Percentiles rank a stretch among this genome's conserved stretches.
These are phyloP conservation scores for Sclerotinia glacialis DNA, from an alignment of 2,329 filamentous ascomycete genomes.

Conservation along the genomic window DNA sequence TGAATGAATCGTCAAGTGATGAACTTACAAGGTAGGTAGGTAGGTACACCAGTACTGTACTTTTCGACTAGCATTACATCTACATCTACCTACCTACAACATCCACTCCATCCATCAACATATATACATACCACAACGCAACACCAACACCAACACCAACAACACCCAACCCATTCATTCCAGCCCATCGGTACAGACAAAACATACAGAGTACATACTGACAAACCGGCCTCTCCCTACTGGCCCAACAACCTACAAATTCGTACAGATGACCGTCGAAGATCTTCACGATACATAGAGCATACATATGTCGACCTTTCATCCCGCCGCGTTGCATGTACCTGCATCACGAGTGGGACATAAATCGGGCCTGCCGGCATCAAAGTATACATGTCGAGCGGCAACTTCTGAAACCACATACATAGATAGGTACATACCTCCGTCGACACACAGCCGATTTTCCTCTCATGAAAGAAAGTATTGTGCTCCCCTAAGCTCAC, in stretches of 20 bases:
- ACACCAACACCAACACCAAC: too few relatives aligned
- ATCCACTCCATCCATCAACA: too few relatives aligned
- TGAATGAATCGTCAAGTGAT: too few relatives aligned
- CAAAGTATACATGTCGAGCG: background rate
- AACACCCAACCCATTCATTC: background rate
- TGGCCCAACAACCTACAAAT: background rate
- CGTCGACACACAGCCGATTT: background rate
- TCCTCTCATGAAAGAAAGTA: too few relatives aligned
- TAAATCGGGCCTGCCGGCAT: background rate
- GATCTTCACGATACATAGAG: background rate
- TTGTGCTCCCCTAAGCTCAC: too few relatives aligned
- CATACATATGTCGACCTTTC: background rate
- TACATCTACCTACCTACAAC: too few relatives aligned
- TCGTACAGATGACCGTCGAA: slow-evolving; percentile 1
- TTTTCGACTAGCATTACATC: too few relatives aligned
- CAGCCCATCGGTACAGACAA: background rate
- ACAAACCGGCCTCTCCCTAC: background rate
- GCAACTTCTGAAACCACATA: too few relatives aligned
- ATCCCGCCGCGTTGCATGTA: background rate
- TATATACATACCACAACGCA: too few relatives aligned
- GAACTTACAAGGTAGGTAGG: background rate
- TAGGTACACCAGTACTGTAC: too few relatives aligned
- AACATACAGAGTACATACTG: too few relatives aligned
- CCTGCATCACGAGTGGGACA: background rate
- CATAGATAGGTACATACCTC: background rate